Evolutionary conservation across 176 grass and related monocot genomes (phyloP).

Genomic region (Phoenix roebelenii): DNA sequence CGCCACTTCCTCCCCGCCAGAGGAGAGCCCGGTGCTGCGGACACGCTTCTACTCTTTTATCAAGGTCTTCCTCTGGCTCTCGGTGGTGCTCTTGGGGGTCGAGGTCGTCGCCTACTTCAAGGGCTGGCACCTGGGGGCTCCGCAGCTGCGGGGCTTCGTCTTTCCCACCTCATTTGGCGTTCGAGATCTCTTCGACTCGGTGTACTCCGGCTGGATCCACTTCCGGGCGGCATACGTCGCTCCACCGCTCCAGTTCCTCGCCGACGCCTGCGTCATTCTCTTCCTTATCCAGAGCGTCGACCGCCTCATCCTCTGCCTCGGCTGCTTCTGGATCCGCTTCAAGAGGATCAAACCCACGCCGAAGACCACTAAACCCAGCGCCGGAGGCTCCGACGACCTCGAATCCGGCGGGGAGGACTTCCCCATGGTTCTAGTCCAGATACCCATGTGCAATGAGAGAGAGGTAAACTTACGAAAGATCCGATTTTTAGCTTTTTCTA

Average conservation of each 20-base stretch:
- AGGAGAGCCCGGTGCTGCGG: conserved; percentile 21
- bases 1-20: neutral
- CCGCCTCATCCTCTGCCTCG: conserved; percentile 42
- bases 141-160: conserved; percentile 14
- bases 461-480: conserved; percentile 21
- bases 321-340: conserved; percentile 41
- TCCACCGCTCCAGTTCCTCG: conserved; percentile 29
- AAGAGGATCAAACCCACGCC: conserved; percentile 14
- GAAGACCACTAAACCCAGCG: conserved; percentile 14
- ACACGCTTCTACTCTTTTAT: conserved; percentile 34
- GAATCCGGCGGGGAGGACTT: conserved; percentile 26
- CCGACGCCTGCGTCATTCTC: conserved; percentile 32
- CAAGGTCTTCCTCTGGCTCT: conserved; percentile 36
- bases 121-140: conserved; percentile 29
- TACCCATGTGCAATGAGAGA: conserved; percentile 60
- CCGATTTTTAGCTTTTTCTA: too few relatives aligned
- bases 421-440: conserved; percentile 45
- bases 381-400: conserved; percentile 10
- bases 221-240: conserved; percentile 30
- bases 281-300: conserved; percentile 44
- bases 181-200: conserved; percentile 17
- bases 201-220: conserved; percentile 23
- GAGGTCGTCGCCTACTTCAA: conserved; percentile 38
- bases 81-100: conserved; percentile 24
- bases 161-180: conserved; percentile 24